These are phyloP conservation scores for Paraphaeosphaeria minitans DNA, from an alignment of 2,329 filamentous ascomycete genomes.

Conservation along the genomic window DNA sequence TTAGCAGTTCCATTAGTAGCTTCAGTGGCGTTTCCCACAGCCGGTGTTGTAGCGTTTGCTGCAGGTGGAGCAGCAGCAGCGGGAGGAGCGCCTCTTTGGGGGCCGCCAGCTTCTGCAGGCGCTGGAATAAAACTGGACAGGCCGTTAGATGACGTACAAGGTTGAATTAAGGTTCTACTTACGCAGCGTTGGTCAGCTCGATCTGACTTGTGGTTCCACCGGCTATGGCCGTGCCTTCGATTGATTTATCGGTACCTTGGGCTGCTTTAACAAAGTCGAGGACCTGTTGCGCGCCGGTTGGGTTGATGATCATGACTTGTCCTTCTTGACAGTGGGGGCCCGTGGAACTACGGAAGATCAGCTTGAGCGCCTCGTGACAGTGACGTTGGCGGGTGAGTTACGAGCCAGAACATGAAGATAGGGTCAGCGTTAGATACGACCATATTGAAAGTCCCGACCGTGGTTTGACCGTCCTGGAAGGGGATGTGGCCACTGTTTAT, in stretches of 20 bases:
- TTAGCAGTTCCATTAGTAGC: not conserved
- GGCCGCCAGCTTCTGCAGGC: not conserved
- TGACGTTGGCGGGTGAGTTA: conserved; percentile 32
- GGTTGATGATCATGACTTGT: conserved; percentile 6
- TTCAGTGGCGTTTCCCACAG: not conserved
- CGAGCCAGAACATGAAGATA: conserved; percentile 36
- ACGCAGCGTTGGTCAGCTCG: conserved; percentile 32
- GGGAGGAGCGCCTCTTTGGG: not conserved
- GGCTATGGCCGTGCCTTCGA: conserved; percentile 16
- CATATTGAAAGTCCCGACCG: conserved; percentile 41
- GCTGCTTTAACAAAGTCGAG: conserved; percentile 34
- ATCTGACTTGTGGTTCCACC: conserved; percentile 28
- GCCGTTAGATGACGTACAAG: not conserved
- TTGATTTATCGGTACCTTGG: conserved; percentile 27
- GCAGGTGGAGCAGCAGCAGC: not conserved
- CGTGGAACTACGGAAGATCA: not conserved
- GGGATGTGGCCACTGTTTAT: conserved; percentile 39
- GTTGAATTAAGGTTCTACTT: conserved; percentile 8
- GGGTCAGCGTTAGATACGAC: conserved; percentile 33
- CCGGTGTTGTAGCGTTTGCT: not conserved
- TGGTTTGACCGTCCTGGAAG: conserved; percentile 32
- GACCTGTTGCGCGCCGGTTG: conserved; percentile 26
- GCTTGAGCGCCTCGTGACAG: conserved; percentile 33
- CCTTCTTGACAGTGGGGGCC: conserved; percentile 5
- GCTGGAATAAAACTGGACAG: not conserved